These are phyloP conservation scores for Lactarius trivialis DNA, from an alignment of 768 basidiomycete species.

Conservation along the genomic window DNA sequence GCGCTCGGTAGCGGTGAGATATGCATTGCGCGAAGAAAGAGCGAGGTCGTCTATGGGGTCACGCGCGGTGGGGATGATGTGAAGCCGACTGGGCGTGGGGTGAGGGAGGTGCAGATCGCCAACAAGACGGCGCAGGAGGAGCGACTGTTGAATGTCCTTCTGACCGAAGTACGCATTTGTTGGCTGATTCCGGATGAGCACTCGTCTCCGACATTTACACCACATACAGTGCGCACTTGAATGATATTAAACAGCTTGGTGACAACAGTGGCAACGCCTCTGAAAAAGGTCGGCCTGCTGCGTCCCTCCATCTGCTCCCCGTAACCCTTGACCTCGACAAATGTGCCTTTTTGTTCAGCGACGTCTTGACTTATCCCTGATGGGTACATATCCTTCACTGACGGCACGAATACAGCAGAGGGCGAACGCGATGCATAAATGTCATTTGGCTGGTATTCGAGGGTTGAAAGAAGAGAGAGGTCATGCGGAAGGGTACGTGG, in stretches of 20 bases:
- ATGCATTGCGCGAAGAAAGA: constrained; percentile 85
- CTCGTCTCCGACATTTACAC: neutral
- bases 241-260: constrained; percentile 92
- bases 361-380: constrained; percentile 80
- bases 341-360: constrained; percentile 72
- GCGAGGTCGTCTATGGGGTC: constrained; percentile 63
- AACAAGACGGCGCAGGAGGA: constrained; percentile 72
- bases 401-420: constrained; percentile 74
- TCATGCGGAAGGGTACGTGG: constrained; percentile 81
- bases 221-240: constrained; percentile 49
- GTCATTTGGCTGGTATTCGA: constrained; percentile 23
- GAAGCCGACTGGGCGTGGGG: constrained; percentile 65
- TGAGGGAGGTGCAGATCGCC: constrained; percentile 76
- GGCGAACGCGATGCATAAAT: constrained; percentile 35
- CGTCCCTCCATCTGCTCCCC: constrained; percentile 89
- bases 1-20: constrained; percentile 62
- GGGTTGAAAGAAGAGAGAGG: constrained; percentile 49
- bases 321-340: constrained; percentile 88
- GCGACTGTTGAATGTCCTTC: constrained; percentile 96
- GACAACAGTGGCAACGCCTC: constrained; percentile 92
- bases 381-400: constrained; percentile 84
- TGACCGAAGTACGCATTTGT: constrained; percentile 93
- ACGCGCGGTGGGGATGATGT: constrained; percentile 83
- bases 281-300: constrained; percentile 85
- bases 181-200: constrained; percentile 46